Evolutionary conservation across 129 eudicot genomes (phyloP).

Genomic region (Chrysanthemum seticuspe): DNA sequence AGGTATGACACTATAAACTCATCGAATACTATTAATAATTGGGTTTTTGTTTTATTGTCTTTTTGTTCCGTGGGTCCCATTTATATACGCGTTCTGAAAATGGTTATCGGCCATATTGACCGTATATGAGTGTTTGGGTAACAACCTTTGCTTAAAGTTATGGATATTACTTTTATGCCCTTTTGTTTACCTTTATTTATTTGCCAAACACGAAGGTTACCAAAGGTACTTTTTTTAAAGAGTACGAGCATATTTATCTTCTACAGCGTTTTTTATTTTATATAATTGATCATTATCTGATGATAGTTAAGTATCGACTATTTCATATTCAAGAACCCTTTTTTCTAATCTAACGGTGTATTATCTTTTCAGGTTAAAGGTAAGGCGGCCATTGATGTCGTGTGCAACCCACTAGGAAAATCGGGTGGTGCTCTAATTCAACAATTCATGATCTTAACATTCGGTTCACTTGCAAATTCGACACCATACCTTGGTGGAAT

Average conservation of each 20-base stretch:
- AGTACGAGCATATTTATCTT: no score
- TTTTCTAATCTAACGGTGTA: no score
- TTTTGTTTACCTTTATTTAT: no score
- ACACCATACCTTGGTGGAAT: conserved; percentile 96
- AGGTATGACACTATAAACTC: conserved; percentile 37
- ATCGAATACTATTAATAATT: neutral
- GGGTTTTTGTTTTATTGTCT: neutral
- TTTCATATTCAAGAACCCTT: no score
- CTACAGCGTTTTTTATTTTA: no score
- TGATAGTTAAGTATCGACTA: no score
- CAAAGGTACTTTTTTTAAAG: no score
- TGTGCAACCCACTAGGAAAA: conserved; percentile 96
- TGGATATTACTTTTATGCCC: no score
- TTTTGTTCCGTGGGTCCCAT: neutral
- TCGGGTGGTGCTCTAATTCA: conserved; percentile 98
- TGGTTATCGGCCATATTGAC: neutral
- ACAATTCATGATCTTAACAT: conserved; percentile 93
- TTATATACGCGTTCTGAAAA: neutral
- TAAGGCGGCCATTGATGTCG: conserved; percentile 97
- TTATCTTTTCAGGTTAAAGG: conserved; percentile 59
- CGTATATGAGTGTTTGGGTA: no score
- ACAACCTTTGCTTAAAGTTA: no score
- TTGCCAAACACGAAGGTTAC: no score
- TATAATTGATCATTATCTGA: no score
- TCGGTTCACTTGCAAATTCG: conserved; percentile 96